Conservation (phyloP, 805 yeast species). For the Metschnikowia dekortorum region DNA sequence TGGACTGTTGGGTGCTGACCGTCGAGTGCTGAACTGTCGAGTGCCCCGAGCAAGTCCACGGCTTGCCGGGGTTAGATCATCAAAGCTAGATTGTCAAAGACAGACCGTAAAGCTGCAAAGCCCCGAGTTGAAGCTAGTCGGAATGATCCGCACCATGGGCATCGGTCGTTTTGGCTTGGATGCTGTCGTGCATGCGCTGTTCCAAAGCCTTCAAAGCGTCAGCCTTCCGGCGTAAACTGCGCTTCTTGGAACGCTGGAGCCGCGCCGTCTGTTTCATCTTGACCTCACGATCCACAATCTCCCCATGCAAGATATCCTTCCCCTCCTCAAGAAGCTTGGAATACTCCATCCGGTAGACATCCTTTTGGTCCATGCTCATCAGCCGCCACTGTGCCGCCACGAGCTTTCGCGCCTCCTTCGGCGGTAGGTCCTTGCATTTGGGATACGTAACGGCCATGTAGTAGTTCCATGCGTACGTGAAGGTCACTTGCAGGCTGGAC, state of each 20-base stretch:
- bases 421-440: slow-evolving; percentile 12
- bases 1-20: too few relatives aligned
- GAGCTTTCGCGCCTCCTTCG: slow-evolving; percentile 12
- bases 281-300: slow-evolving; percentile 24
- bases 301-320: slow-evolving; percentile 26
- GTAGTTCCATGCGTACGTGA: slow-evolving; percentile 37
- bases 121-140: too few relatives aligned
- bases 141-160: too few relatives aligned
- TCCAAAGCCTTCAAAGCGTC: slow-evolving; percentile 7
- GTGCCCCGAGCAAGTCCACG: too few relatives aligned
- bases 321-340: slow-evolving; percentile 23
- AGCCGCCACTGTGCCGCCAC: slow-evolving; percentile 23
- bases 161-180: too few relatives aligned
- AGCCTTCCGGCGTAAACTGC: slow-evolving; percentile 11
- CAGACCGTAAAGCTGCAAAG: too few relatives aligned
- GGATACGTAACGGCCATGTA: slow-evolving; percentile 19
- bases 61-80: too few relatives aligned
- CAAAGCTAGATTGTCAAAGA: too few relatives aligned
- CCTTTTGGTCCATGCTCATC: slow-evolving; percentile 25
- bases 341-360: slow-evolving; percentile 25
- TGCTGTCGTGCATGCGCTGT: not conserved
- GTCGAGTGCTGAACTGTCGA: too few relatives aligned
- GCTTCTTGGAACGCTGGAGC: slow-evolving; percentile 10
- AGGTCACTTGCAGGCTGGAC: slow-evolving; percentile 17
- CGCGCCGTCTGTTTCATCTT: slow-evolving; percentile 15